Evolutionary conservation across 1,284 basidiomycete species (phyloP).

Genomic region (Cryptococcus sp.): DNA sequence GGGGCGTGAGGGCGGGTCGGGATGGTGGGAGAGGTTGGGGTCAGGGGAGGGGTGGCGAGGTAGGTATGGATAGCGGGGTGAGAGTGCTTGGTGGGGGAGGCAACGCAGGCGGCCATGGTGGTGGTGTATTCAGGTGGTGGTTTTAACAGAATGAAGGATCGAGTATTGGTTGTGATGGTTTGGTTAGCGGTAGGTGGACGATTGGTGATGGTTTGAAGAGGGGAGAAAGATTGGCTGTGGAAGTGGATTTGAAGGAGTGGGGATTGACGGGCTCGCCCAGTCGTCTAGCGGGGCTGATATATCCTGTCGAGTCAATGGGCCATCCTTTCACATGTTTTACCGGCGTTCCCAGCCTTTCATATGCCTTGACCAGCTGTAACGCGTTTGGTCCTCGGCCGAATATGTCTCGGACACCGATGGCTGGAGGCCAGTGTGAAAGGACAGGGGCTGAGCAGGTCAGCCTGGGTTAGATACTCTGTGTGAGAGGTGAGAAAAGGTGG

Average conservation of each 20-base stretch:
- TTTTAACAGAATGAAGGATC: no score
- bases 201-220: not conserved
- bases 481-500: no score
- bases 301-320: not conserved
- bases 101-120: constrained; percentile 12
- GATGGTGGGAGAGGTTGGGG: constrained; percentile 7
- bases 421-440: no score
- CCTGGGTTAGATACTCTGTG: no score
- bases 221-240: not conserved
- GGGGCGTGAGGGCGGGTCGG: not conserved
- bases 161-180: not conserved
- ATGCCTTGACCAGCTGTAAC: not conserved
- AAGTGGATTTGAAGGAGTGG: not conserved
- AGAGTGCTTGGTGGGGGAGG: constrained; percentile 6
- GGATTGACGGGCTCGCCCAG: no score
- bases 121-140: not conserved
- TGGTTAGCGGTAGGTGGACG: not conserved
- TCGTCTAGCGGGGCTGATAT: not conserved
- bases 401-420: not conserved
- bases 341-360: no score
- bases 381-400: not conserved
- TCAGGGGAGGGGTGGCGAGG: constrained; percentile 9
- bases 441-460: no score
- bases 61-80: constrained; percentile 14
- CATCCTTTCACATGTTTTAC: not conserved